Base-by-base conservation (phyloP, 2,329 filamentous ascomycete species). In the Hypomyces perniciosus region DNA sequence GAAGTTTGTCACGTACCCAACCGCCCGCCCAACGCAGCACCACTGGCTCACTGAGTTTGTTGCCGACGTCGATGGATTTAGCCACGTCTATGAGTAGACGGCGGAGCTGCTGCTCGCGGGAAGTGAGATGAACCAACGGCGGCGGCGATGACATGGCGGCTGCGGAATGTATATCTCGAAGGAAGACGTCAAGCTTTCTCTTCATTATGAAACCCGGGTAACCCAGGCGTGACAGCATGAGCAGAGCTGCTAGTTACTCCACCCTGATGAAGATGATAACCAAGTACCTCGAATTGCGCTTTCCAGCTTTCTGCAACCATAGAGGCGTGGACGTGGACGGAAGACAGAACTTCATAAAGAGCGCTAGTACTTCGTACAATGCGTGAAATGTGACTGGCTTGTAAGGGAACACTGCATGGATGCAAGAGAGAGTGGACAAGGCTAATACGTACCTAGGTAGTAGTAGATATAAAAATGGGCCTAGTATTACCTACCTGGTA, bases 1-100 rank as follows among this genome's bases (percentile, higher is more conserved):
- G 78, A 2, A 93, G 77, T 70, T 89, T 91, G 72, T 95, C 89
- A 38, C 89, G 84, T 8, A 93, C 88, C 89, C 89, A 95, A 28
- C 89, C 89, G 52, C 89, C 89, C 1, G 89, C 89, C 79, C 87
- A 92, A 45, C 88, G 84, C 42, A 93, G 73, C 13, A 84, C 73
- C 10, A 85, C 65, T 20, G 83, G 77, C 57, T 83, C 75, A 10
- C 70, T 63, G 8, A 80, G 62, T 46, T 75, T 62, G 43, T 71
- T 68, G 1, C 71, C 63, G 30, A 67, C 61, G 59, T 87, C 79
- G 34, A 71, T 64, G 61, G 83, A 85, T 8, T 77, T 68, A 27
- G 88, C 88, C n/a, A 90, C 87, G 64, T 95, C 89, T 13, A 96
- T 76, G 20, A 97, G 78, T 9, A 96, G 78, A n/a, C 72, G 69